These are phyloP conservation scores for Vitis vinifera DNA, from an alignment of 164 flowering plant species.

Conservation along the genomic window ASM3070453v1 NC_081821.1:3946001-3946500, in stretches of 20 bases:
- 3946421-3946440: background rate
- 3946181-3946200: slow-evolving; percentile 26
- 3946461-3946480: slow-evolving; percentile 24
- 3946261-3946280: slow-evolving; percentile 19
- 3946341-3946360: background rate
- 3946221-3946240: slow-evolving; percentile 24
- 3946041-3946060: no score
- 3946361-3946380: slow-evolving; percentile 20
- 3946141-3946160: slow-evolving; percentile 33
- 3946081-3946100: background rate
- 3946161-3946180: slow-evolving; percentile 46
- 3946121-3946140: background rate
- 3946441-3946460: slow-evolving; percentile 7
- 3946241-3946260: slow-evolving; percentile 41
- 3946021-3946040: no score
- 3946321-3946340: slow-evolving; percentile 18
- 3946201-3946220: slow-evolving; percentile 25
- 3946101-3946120: slow-evolving; percentile 1
- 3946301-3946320: slow-evolving; percentile 9
- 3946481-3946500: slow-evolving; percentile 50
- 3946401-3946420: slow-evolving; percentile 6
- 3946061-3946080: no score
- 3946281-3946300: slow-evolving; percentile 11
- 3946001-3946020: no score
- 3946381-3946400: slow-evolving; percentile 50